Percentiles rank a stretch among this genome's conserved stretches.
phyloP scores from a whole-genome alignment of 805 yeast genomes.

The Candida takata region DNA sequence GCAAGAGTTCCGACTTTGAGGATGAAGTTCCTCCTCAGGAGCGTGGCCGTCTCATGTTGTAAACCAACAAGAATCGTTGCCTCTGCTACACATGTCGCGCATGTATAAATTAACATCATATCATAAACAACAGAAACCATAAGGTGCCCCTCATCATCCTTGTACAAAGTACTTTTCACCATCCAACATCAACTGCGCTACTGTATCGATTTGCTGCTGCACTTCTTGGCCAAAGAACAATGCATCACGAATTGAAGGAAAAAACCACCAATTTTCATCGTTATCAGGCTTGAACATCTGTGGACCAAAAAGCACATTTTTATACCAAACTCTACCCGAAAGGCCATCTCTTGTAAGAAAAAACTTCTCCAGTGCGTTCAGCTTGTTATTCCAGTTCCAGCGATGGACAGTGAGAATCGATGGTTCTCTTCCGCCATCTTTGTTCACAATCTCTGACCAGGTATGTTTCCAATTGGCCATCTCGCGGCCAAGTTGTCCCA shows the following conservation, averaged over 20 bases:
- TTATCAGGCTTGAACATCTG: slow-evolving; percentile 48
- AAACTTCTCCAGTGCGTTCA: slow-evolving; percentile 46
- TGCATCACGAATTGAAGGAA: slow-evolving; percentile 73
- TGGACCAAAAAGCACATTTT: slow-evolving; percentile 65
- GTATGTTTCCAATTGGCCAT: slow-evolving; percentile 50
- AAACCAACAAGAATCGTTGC: too few relatives aligned
- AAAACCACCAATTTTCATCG: slow-evolving; percentile 50
- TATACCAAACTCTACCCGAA: slow-evolving; percentile 53
- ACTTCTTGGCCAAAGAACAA: slow-evolving; percentile 48
- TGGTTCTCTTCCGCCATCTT: slow-evolving; percentile 62
- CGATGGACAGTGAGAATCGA: slow-evolving; percentile 63
- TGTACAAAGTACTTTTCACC: slow-evolving; percentile 12
- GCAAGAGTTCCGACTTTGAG: slow-evolving; percentile 22
- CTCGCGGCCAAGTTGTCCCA: slow-evolving; percentile 39
- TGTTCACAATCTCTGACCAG: slow-evolving; percentile 53
- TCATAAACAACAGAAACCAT: neutral
- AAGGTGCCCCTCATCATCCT: slow-evolving; percentile 3
- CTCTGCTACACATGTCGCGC: too few relatives aligned
- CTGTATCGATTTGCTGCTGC: slow-evolving; percentile 41
- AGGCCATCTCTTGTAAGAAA: slow-evolving; percentile 40
- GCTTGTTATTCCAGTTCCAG: slow-evolving; percentile 73
- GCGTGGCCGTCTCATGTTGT: too few relatives aligned
- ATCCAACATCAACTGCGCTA: slow-evolving; percentile 26
- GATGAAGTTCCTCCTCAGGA: too few relatives aligned
- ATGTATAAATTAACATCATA: too few relatives aligned